Evolutionary conservation across 805 yeast genomes (phyloP), one percentile per base, ranked within the genome.

Genomic region (Lipomyces lipofer): DNA sequence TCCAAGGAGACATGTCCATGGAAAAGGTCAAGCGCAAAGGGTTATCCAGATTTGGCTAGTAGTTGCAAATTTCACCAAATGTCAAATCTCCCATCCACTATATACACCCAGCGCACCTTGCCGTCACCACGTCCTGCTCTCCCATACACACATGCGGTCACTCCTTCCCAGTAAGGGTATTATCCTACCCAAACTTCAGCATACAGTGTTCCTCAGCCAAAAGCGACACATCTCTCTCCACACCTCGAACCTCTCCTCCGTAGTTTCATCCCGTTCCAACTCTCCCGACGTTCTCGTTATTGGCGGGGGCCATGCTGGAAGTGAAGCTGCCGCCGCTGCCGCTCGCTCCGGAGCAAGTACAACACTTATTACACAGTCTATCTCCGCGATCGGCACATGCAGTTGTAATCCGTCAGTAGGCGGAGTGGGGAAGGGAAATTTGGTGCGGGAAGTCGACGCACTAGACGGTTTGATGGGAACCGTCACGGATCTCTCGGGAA

Each of bases 261-360:
- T 39, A 12, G 36, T 53, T 30, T 13, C 40, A 12, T 24, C 10
- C 4, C 17, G n/a, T 15, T 6, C 21, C 3, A 42, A 19, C n/a
- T 40, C 54, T n/a, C 42, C 72, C 44, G 92, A 90, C 0, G 97
- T 90, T 0, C 78, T 92, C 1, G 92, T 94, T 3, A 82, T 94
- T 19, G 99, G 99, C 3, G 99, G 95, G 10, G 99, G 99, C 0
- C 99, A 94, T 73, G 99, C 99, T 32, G 99, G 99, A 10, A 85
- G 96, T 63, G 99, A 94, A 70, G 99, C 99, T 0, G 94, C 96
- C 1, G 78, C 97, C 0, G 98, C 92, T 0, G 77, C 96, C 0
- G 96, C 98, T 0, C 76, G 99, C 58, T 67, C 87, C 0, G 97
- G 97, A 0, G 78, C 85, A 1, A 57, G 66, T 2, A 85, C 96